Evolutionary conservation across 179 eudicot genomes (phyloP).

Genomic region (Beta corolliflora): DNA sequence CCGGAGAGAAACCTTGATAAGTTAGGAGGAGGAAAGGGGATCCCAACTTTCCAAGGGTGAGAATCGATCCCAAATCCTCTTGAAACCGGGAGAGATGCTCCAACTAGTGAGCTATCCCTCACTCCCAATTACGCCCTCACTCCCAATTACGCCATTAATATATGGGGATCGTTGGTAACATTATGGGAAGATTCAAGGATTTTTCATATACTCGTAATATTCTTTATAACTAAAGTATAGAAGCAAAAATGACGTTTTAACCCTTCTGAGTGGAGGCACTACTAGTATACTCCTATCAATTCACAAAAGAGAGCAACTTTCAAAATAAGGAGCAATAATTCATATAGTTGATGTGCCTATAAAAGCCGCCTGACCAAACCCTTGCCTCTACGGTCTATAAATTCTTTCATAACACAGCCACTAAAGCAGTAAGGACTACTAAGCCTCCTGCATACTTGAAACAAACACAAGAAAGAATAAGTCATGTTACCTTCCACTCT

Average conservation of each 20-base stretch:
- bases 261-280: neutral
- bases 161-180: too few species aligned
- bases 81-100: too few species aligned
- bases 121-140: too few species aligned
- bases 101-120: too few species aligned
- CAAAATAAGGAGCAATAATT: slow-evolving; percentile 20
- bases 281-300: too few species aligned
- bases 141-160: too few species aligned
- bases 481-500: slow-evolving; percentile 35
- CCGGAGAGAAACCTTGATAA: too few species aligned
- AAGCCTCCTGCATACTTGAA: neutral
- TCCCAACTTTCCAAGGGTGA: too few species aligned
- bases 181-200: too few species aligned
- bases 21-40: too few species aligned
- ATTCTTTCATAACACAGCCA: neutral
- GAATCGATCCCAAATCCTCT: too few species aligned
- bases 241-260: neutral
- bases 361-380: slow-evolving; percentile 11
- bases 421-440: slow-evolving; percentile 9
- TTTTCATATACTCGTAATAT: neutral
- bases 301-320: slow-evolving; percentile 9
- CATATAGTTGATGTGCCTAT: slow-evolving; percentile 14
- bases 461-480: slow-evolving; percentile 8
- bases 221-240: neutral
- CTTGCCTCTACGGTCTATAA: slow-evolving; percentile 25